Conservation (phyloP, 1,139 yeast species). For the Suhomyces wounanorum region DNA sequence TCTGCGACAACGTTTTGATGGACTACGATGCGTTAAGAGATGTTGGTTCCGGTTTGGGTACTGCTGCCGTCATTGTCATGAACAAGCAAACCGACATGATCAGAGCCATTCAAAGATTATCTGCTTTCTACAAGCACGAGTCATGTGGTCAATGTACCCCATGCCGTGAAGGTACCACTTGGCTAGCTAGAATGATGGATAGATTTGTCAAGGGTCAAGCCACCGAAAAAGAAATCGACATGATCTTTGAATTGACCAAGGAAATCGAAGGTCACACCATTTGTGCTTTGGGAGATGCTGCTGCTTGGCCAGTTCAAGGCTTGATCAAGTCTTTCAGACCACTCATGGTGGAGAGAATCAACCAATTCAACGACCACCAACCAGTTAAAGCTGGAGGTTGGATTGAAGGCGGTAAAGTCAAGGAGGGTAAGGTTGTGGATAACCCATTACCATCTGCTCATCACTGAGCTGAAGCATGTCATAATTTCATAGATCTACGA, state of each 20-base stretch:
- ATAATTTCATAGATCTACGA: slow-evolving; percentile 9
- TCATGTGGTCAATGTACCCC: slow-evolving; percentile 95
- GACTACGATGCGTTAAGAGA: slow-evolving; percentile 85
- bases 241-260: slow-evolving; percentile 78
- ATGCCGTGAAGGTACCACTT: slow-evolving; percentile 91
- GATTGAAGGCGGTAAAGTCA: slow-evolving; percentile 62
- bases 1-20: slow-evolving; percentile 72
- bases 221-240: slow-evolving; percentile 74
- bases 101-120: slow-evolving; percentile 80
- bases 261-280: slow-evolving; percentile 89
- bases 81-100: slow-evolving; percentile 82
- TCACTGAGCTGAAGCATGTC: slow-evolving; percentile 19
- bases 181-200: slow-evolving; percentile 82
- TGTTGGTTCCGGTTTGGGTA: slow-evolving; percentile 84
- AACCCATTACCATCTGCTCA: slow-evolving; percentile 56
- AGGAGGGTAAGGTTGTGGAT: slow-evolving; percentile 66
- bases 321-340: slow-evolving; percentile 82
- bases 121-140: slow-evolving; percentile 85
- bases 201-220: slow-evolving; percentile 80
- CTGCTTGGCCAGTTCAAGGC: slow-evolving; percentile 93
- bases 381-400: slow-evolving; percentile 73
- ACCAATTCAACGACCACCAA: slow-evolving; percentile 48
- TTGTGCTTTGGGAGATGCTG: slow-evolving; percentile 90
- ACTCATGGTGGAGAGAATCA: slow-evolving; percentile 71
- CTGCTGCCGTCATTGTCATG: slow-evolving; percentile 91